Conservation (phyloP, 257 asterid species). For the Plantago elongata region DNA sequence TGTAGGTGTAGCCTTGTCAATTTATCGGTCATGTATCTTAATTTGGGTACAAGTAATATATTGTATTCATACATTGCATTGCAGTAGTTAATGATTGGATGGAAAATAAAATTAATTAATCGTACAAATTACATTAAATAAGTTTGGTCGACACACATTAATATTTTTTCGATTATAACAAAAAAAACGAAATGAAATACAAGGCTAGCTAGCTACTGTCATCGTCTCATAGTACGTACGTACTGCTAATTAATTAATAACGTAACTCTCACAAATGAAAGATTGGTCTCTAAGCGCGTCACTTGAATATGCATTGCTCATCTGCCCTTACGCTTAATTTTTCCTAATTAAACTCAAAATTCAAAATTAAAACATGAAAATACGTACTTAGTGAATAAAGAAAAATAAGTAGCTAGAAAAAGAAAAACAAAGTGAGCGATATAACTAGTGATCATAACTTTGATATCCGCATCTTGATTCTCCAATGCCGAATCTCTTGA, state of each 20-base stretch:
- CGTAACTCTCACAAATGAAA: conserved; percentile 29
- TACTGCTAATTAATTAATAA: conserved; percentile 19
- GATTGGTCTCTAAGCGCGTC: conserved; percentile 25
- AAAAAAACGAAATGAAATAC: conserved; percentile 39
- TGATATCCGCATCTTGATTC: conserved; percentile 33
- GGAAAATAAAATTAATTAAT: background rate
- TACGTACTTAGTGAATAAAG: no score
- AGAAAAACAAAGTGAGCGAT: conserved; percentile 14
- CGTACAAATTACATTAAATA: background rate
- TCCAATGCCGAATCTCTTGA: conserved; percentile 12
- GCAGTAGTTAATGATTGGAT: background rate
- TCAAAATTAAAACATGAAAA: conserved; percentile 22
- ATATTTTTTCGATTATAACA: conserved; percentile 35
- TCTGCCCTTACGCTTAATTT: conserved; percentile 25
- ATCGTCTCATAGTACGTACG: conserved; percentile 10
- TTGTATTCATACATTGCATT: no score
- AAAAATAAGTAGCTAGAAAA: background rate
- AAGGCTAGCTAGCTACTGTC: conserved; percentile 17
- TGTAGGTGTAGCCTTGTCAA: no score
- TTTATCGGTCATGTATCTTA: no score
- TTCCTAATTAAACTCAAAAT: no score
- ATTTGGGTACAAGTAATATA: no score
- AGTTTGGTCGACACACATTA: conserved; percentile 23
- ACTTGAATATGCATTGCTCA: conserved; percentile 21
- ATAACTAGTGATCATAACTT: conserved; percentile 11